Evolutionary conservation across 129 eudicot species (phyloP).

Genomic region (Erigeron canadensis): DNA sequence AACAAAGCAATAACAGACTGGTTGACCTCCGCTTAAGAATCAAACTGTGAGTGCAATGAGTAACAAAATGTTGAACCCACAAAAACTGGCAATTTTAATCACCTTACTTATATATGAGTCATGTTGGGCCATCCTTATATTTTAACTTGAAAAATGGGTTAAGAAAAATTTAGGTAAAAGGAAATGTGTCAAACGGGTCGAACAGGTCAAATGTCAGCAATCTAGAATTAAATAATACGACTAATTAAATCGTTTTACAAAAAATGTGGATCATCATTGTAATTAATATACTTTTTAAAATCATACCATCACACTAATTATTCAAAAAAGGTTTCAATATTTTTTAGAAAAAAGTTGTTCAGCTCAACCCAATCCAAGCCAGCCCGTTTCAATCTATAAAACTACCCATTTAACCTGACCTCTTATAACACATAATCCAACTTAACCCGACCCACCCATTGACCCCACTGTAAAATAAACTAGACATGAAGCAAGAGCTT

Average conservation of each 20-base stretch:
- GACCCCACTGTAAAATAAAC: not conserved
- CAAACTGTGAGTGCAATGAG: constrained; percentile 1
- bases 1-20: not conserved
- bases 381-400: not conserved
- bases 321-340: too few relatives aligned
- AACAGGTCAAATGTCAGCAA: not conserved
- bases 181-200: not conserved
- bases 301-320: not conserved
- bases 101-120: not conserved
- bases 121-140: not conserved
- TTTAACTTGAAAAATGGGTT: not conserved
- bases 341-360: too few relatives aligned
- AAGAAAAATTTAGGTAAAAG: not conserved
- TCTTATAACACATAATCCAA: not conserved
- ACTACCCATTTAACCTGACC: not conserved
- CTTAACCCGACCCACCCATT: not conserved
- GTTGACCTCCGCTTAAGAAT: not conserved
- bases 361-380: not conserved
- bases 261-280: too few relatives aligned
- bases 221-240: not conserved
- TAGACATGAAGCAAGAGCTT: constrained; percentile 23
- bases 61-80: not conserved
- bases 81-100: not conserved
- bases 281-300: too few relatives aligned
- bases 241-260: too few relatives aligned